A percentile compares a stretch with the other conserved stretches of the same genome.
Conservation (phyloP, 2,329 filamentous ascomycete genomes). For the Ceratocystiopsis brevicomis region DNA sequence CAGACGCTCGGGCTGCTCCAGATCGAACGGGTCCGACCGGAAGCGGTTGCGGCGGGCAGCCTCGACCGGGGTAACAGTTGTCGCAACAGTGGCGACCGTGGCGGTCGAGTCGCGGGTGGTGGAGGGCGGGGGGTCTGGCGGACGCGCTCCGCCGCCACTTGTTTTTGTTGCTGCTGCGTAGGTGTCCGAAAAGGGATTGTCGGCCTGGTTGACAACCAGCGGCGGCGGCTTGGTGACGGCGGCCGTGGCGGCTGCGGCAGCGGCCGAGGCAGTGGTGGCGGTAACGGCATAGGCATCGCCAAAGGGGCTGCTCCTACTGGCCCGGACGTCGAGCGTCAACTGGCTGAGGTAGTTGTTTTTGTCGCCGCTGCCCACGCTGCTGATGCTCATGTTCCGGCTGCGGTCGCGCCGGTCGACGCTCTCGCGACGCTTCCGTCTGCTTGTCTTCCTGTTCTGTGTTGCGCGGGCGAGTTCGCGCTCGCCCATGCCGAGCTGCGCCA, state of each 20-base stretch:
- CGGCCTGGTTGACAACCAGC: conserved; percentile 15
- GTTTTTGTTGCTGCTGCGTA: conserved; percentile 18
- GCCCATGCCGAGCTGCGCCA: conserved; percentile 25
- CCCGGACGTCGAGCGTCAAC: conserved; percentile 9
- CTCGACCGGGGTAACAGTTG: conserved; percentile 9
- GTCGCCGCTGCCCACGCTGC: conserved; percentile 1
- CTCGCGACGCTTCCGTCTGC: conserved; percentile 6
- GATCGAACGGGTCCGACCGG: conserved; percentile 45
- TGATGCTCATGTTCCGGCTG: neutral
- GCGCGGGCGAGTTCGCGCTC: conserved; percentile 21
- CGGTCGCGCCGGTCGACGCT: too few species aligned
- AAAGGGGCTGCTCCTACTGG: too few species aligned
- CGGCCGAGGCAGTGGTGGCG: too few species aligned
- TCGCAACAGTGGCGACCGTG: conserved; percentile 22
- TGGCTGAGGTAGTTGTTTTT: conserved; percentile 4
- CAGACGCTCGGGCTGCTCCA: conserved; percentile 34
- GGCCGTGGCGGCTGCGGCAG: too few species aligned
- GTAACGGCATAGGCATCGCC: conserved; percentile 17
- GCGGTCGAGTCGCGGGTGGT: conserved; percentile 25
- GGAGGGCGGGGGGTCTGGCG: neutral
- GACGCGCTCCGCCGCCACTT: too few species aligned
- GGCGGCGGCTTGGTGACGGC: conserved; percentile 18
- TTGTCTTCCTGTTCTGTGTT: conserved; percentile 17
- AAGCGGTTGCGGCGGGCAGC: conserved; percentile 26
- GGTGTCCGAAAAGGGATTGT: conserved; percentile 30